phyloP scores from a whole-genome alignment of 2,329 filamentous ascomycete genomes.

The Aspergillus latus region DNA sequence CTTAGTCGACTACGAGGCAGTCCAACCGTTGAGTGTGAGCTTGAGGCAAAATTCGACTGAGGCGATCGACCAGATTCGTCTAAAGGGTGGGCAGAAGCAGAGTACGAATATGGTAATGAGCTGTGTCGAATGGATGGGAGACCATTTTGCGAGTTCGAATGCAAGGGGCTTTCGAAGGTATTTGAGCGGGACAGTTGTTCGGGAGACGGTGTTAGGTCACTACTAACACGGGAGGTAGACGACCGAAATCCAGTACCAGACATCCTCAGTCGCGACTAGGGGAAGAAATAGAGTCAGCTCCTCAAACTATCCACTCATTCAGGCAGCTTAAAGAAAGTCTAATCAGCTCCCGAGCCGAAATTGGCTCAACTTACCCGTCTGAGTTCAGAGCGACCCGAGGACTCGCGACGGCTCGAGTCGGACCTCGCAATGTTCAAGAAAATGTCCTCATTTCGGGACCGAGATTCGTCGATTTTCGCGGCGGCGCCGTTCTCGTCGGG shows the following conservation, averaged over 20 bases:
- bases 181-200: conserved; percentile 33
- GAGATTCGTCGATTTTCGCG: conserved; percentile 37
- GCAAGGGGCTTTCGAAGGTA: conserved; percentile 36
- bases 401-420: conserved; percentile 40
- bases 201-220: conserved; percentile 39
- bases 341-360: conserved; percentile 6
- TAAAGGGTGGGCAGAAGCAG: conserved; percentile 40
- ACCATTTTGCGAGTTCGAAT: conserved; percentile 29
- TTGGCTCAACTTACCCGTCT: conserved; percentile 35
- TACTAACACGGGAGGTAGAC: conserved; percentile 30
- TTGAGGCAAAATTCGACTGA: conserved; percentile 32
- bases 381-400: conserved; percentile 39
- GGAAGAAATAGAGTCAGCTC: conserved; percentile 21
- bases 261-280: conserved; percentile 40
- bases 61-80: conserved; percentile 39
- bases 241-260: conserved; percentile 36
- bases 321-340: background rate
- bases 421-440: conserved; percentile 49
- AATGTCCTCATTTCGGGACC: conserved; percentile 45
- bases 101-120: conserved; percentile 29
- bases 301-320: background rate
- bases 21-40: conserved; percentile 39
- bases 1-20: conserved; percentile 38
- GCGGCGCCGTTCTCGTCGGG: conserved; percentile 28
- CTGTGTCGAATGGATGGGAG: conserved; percentile 32